These are phyloP conservation scores for Phaeodactylum tricornutum DNA, from an alignment of 108 stramenopile species.

Conservation along the genomic window DNA sequence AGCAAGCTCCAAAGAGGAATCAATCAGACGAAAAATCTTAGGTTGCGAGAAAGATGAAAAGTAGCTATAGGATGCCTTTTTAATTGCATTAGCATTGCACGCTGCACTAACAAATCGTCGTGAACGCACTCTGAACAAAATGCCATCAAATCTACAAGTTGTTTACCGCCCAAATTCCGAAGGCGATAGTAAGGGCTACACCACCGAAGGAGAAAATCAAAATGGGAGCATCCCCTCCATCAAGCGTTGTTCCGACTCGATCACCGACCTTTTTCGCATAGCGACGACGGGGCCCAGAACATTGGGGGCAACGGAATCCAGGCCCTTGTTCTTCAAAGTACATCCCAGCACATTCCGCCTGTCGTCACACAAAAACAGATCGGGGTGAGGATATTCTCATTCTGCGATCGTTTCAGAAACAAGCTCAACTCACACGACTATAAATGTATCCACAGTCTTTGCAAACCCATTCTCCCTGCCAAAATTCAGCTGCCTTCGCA, in stretches of 20 bases:
- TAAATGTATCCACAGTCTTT: conserved; percentile 97
- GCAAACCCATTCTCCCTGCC: conserved; percentile 98
- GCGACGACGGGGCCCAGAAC: conserved; percentile 93
- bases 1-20: not conserved
- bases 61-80: not conserved
- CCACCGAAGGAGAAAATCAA: conserved; percentile 89
- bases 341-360: conserved; percentile 87
- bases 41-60: not conserved
- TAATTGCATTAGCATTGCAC: not conserved
- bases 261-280: conserved; percentile 98
- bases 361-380: not conserved
- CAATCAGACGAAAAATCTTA: not conserved
- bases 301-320: conserved; percentile 95
- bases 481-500: conserved; percentile 56
- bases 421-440: conserved; percentile 67
- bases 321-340: conserved; percentile 90
- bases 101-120: not conserved
- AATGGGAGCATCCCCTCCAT: conserved; percentile 95
- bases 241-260: conserved; percentile 88
- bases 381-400: not conserved
- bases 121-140: not conserved
- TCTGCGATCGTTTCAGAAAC: not conserved
- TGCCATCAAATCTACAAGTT: conserved; percentile 52
- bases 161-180: conserved; percentile 83
- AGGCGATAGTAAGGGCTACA: conserved; percentile 76